Evolutionary conservation across 2,329 filamentous ascomycete species (phyloP), one percentile per base, ranked within the genome.

Genomic region (Exserohilum turcica): DNA sequence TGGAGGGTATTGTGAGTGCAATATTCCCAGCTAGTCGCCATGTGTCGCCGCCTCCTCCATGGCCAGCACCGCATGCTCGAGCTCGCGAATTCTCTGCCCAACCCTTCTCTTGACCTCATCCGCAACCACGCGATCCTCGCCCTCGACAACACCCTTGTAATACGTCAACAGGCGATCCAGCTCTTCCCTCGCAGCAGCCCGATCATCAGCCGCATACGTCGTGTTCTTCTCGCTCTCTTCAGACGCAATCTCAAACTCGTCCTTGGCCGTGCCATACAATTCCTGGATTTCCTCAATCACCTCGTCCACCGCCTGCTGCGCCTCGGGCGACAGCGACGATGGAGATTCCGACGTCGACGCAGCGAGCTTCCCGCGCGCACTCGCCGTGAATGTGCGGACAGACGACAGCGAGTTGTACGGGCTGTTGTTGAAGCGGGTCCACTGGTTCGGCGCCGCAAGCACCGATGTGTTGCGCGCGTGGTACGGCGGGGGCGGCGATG

Each of bases 201-300:
- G 72, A 56, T 84, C 82, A 21, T 81, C 81, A 15, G 78, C 74
- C 2, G 82, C 82, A 67, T 84, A 84, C 28, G 82, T 78, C 9
- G 80, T 81, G 52, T 79, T 78, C 70, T 81, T 82, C 57, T 79
- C 75, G 15, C 78, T 81, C 63, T 81, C 79, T 55, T 82, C 80
- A 48, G 75, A 72, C 27, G 79, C 80, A 28, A 81, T 81, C 50
- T 82, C 79, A 61, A 81, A 81, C 67, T 76, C 73, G 60, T 75
- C 74, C 32, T 64, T 68, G 19, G 74, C 74, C 0, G 71, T 74
- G 29, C 66, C 71, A 48, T 75, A 75, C 59, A 75, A 48, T n/a
- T 75, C 73, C 19, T 59, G 59, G 2, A 75, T 74, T 15, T 68
- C 58, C 35, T 75, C 72, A 5, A 75, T 72, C 6, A 61, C 60